Evolutionary conservation across 2,329 filamentous ascomycete genomes (phyloP).

Genomic region (Ascosphaera apis): DNA sequence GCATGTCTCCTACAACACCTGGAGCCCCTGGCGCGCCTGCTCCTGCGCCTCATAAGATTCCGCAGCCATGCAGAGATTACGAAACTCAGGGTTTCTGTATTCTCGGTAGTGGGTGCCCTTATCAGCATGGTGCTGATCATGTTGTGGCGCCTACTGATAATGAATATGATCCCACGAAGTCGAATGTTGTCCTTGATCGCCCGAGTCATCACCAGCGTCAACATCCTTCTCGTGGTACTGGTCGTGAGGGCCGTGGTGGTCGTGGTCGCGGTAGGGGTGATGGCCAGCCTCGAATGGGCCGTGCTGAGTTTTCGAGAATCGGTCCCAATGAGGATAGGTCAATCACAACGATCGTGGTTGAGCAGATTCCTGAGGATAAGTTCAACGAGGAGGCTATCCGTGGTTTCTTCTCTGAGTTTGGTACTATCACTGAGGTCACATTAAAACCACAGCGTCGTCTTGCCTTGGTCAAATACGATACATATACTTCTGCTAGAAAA

Average conservation of each 20-base stretch:
- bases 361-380: slow-evolving; percentile 36
- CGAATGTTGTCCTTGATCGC: slow-evolving; percentile 18
- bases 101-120: slow-evolving; percentile 31
- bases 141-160: slow-evolving; percentile 18
- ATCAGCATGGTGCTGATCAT: slow-evolving; percentile 29
- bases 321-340: slow-evolving; percentile 30
- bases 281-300: slow-evolving; percentile 15
- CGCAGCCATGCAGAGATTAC: slow-evolving; percentile 31
- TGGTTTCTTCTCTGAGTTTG: slow-evolving; percentile 35
- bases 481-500: slow-evolving; percentile 26
- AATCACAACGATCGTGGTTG: slow-evolving; percentile 33
- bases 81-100: slow-evolving; percentile 36
- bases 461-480: slow-evolving; percentile 31
- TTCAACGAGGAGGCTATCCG: slow-evolving; percentile 30
- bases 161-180: slow-evolving; percentile 31
- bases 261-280: slow-evolving; percentile 20
- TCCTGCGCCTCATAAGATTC: slow-evolving; percentile 12
- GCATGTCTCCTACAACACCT: no score
- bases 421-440: slow-evolving; percentile 29
- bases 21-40: slow-evolving; percentile 7
- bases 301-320: slow-evolving; percentile 29
- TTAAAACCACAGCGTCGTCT: slow-evolving; percentile 30
- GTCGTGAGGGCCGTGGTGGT: slow-evolving; percentile 11
- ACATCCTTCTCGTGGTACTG: slow-evolving; percentile 4
- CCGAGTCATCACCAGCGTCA: slow-evolving; percentile 5